Percentiles rank a stretch among this genome's conserved stretches.
Conservation (phyloP, 371 early-diverging fungal genomes). For the Gilbertella persicaria region DNA sequence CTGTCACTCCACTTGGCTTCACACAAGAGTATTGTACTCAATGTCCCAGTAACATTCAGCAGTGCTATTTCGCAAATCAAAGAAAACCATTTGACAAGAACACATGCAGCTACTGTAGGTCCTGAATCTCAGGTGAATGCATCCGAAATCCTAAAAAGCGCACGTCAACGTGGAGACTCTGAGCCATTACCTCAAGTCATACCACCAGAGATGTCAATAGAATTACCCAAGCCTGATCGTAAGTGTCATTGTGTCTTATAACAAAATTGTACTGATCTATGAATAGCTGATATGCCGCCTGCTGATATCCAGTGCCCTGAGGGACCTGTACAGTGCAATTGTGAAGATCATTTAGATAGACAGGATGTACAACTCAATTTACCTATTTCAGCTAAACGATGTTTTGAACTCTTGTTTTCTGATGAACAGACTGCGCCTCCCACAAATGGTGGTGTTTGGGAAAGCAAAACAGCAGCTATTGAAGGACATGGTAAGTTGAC, state of each 20-base stretch:
- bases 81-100: slow-evolving; percentile 2
- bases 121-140: not conserved
- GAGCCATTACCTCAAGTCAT: slow-evolving; percentile 3
- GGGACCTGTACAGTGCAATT: slow-evolving; percentile 57
- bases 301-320: slow-evolving; percentile 42
- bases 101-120: slow-evolving; percentile 21
- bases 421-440: slow-evolving; percentile 35
- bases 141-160: not conserved
- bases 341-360: slow-evolving; percentile 70
- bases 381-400: slow-evolving; percentile 62
- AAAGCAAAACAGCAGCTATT: slow-evolving; percentile 46
- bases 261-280: not conserved
- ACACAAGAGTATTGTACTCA: slow-evolving; percentile 14
- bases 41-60: slow-evolving; percentile 11
- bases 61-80: not conserved
- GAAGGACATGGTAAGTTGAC: slow-evolving; percentile 47
- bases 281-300: slow-evolving; percentile 30
- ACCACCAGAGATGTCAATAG: not conserved
- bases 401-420: slow-evolving; percentile 64
- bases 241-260: slow-evolving; percentile 6
- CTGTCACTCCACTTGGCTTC: slow-evolving; percentile 3
- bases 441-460: slow-evolving; percentile 53
- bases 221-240: slow-evolving; percentile 26
- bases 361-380: slow-evolving; percentile 58
- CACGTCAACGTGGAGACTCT: slow-evolving; percentile 18